Percentiles rank a stretch among this genome's conserved stretches.
These are phyloP conservation scores for Microstegium vimineum DNA, from an alignment of 176 grass and related monocot species.

Conservation along the genomic window DNA sequence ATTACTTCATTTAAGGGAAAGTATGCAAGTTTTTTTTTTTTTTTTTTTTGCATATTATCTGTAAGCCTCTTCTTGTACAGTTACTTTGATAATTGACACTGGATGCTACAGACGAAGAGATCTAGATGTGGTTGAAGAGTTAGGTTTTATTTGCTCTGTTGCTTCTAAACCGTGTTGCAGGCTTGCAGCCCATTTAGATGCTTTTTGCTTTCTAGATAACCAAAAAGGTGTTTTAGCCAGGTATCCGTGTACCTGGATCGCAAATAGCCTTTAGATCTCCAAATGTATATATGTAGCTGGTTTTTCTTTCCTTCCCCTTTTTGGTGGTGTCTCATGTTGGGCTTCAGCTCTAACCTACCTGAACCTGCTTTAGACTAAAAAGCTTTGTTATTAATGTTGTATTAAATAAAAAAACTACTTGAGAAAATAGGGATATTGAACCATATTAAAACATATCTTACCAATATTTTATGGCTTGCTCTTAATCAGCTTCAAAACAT, in stretches of 20 bases:
- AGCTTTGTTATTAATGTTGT: background rate
- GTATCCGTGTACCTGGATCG: background rate
- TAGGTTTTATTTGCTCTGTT: background rate
- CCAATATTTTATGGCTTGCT: background rate
- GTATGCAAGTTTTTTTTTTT: background rate
- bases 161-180: background rate
- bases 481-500: background rate
- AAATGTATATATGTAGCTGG: background rate
- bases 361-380: background rate
- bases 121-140: background rate
- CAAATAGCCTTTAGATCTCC: background rate
- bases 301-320: background rate
- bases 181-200: background rate
- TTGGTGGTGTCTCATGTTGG: background rate
- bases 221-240: background rate
- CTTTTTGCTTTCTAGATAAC: background rate
- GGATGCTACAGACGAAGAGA: background rate
- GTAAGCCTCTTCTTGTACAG: background rate
- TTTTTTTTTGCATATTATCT: background rate
- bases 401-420: background rate
- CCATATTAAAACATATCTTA: background rate
- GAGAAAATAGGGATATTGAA: background rate
- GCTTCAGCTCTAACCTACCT: background rate
- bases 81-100: slow-evolving; percentile 3
- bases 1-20: background rate